These are phyloP conservation scores for Neurospora sp. DNA, from an alignment of 495 filamentous ascomycete genomes.

Conservation along the genomic window DNA sequence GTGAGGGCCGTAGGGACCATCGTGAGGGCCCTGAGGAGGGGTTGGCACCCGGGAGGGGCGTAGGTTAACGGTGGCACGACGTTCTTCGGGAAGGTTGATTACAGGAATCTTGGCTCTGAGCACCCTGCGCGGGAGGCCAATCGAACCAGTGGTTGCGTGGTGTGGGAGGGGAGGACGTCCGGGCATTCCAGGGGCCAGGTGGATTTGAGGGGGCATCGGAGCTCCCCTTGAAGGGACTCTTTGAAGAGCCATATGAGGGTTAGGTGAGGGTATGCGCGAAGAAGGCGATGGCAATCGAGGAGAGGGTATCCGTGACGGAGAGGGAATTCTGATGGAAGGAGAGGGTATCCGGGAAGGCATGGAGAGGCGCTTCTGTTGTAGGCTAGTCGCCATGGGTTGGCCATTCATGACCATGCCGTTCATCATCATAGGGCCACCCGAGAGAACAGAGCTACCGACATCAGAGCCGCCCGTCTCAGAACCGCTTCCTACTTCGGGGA, in stretches of 20 bases:
- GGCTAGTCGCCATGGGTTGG: neutral
- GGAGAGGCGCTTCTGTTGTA: neutral
- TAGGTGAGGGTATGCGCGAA: neutral
- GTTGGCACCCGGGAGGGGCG: slow-evolving; percentile 17
- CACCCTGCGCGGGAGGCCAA: slow-evolving; percentile 20
- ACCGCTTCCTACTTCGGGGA: slow-evolving; percentile 17
- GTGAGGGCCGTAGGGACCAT: neutral
- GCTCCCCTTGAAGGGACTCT: neutral
- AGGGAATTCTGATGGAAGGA: neutral
- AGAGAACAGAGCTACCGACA: neutral
- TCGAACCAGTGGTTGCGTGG: neutral
- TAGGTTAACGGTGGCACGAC: slow-evolving; percentile 17
- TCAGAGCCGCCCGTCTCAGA: slow-evolving; percentile 10
- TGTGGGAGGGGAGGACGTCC: neutral
- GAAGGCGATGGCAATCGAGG: neutral
- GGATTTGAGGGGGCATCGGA: neutral
- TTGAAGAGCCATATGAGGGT: neutral
- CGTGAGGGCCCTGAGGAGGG: neutral
- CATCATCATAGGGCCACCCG: neutral
- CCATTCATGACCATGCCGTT: neutral
- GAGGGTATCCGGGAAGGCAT: neutral
- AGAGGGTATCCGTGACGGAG: neutral
- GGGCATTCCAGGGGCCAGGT: neutral
- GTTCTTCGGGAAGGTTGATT: slow-evolving; percentile 15
- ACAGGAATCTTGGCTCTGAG: slow-evolving; percentile 22